These are phyloP conservation scores for Panicum hallii DNA, from an alignment of 202 grass and related monocot genomes.

Conservation along the genomic window DNA sequence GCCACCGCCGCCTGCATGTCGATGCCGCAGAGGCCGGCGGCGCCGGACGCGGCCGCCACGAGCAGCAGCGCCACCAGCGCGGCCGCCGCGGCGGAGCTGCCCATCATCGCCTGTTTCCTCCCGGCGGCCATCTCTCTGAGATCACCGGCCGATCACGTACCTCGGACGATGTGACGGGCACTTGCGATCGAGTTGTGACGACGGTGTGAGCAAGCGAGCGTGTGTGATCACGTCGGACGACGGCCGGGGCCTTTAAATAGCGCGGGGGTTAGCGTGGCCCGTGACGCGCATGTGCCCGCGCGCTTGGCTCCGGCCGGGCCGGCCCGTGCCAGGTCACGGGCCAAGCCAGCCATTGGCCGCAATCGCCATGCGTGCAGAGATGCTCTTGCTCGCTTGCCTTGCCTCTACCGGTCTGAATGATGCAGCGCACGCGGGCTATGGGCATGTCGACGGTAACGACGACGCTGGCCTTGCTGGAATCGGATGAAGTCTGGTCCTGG, in stretches of 20 bases:
- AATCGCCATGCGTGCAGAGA: not conserved
- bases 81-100: not conserved
- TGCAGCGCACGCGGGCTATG: too few species aligned
- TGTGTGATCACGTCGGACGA: not conserved
- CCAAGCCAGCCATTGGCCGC: not conserved
- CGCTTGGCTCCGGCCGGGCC: conserved; percentile 24
- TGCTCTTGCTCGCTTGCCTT: too few species aligned
- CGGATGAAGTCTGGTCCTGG: not conserved
- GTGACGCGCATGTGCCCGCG: conserved; percentile 47
- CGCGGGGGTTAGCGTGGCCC: conserved; percentile 33
- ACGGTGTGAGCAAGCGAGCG: too few species aligned
- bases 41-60: not conserved
- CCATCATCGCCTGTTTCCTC: conserved; percentile 1
- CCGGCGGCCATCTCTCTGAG: not conserved
- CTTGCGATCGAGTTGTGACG: too few species aligned
- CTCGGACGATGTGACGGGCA: too few species aligned
- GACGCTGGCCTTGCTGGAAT: conserved; percentile 31
- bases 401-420: not conserved
- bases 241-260: conserved; percentile 45
- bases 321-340: conserved; percentile 43
- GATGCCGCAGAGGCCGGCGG: conserved; percentile 31
- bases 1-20: conserved; percentile 12
- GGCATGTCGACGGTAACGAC: conserved; percentile 28
- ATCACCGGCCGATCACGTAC: too few species aligned
- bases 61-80: conserved; percentile 38